Base-by-base conservation (phyloP, 192 early-diverging fungal genomes). In the Entomortierella parvispora region DNA sequence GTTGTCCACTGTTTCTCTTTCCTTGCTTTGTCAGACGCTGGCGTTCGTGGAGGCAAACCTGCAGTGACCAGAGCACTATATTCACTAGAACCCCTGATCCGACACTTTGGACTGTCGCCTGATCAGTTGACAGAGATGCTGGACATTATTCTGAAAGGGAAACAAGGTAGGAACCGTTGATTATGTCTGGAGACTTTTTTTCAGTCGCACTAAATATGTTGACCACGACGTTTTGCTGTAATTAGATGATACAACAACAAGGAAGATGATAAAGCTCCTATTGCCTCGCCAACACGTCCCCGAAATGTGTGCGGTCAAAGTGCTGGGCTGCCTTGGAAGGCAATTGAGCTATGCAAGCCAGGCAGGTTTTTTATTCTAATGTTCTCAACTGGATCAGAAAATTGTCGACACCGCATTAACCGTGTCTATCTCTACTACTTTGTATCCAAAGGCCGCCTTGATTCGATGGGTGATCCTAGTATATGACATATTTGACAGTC, bases 401-500 rank as follows among this genome's bases (percentile, higher is more conserved):
- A n/a, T n/a, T n/a, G n/a, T n/a, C n/a, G n/a, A n/a, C n/a, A n/a
- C n/a, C n/a, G n/a, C n/a, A n/a, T n/a, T n/a, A n/a, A n/a, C n/a
- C n/a, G n/a, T n/a, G n/a, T n/a, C n/a, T 34, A 18, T 12, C 18
- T 23, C 25, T 7, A 29, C 28, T 32, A 33, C 15, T 53, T n/a
- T 29, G 25, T 3, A 3, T 29, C 37, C 23, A 17, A 65, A 86
- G 85, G 75, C 62, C 1, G 42, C 54, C 18, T 62, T 87, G 17
- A 72, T 87, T 23, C 59, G 51, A 62, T 89, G 87, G 87, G 34
- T 82, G 10, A 80, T 86, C 17, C 25, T 74, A 8, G 59, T 87
- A 11, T 86, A 82, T 55, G 81, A 85, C 43, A 64, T 81, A 11
- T 59, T 89, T 42, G 83, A 84, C 12, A 71, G 78, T 53, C 76